A percentile compares a stretch with the other conserved stretches of the same genome.
Evolutionary conservation across 768 basidiomycete species (phyloP).

Genomic region (Russula earlei): DNA sequence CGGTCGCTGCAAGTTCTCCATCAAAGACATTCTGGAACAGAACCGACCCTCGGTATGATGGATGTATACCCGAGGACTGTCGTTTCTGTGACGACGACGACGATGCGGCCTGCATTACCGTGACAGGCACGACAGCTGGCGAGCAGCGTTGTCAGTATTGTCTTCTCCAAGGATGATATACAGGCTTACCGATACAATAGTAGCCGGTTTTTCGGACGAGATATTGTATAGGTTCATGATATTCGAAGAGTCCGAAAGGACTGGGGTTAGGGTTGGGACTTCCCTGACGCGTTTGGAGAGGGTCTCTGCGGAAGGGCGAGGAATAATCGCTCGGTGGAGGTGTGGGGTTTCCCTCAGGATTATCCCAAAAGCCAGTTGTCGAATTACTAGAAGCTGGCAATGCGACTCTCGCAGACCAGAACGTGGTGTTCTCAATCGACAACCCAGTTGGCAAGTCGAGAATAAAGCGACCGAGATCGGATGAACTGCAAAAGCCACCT

Average conservation of each 20-base stretch:
- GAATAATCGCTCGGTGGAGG: slow-evolving; percentile 39
- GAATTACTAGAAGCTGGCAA: slow-evolving; percentile 32
- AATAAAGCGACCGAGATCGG: slow-evolving; percentile 85
- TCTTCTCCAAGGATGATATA: neutral
- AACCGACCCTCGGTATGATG: slow-evolving; percentile 69
- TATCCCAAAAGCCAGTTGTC: slow-evolving; percentile 43
- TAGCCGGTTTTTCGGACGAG: slow-evolving; percentile 81
- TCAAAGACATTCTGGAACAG: slow-evolving; percentile 83
- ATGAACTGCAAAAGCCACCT: slow-evolving; percentile 55
- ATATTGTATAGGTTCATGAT: slow-evolving; percentile 72
- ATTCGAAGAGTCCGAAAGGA: slow-evolving; percentile 42
- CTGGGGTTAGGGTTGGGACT: slow-evolving; percentile 34
- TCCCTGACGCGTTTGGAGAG: slow-evolving; percentile 22
- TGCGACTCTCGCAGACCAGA: slow-evolving; percentile 78
- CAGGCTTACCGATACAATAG: slow-evolving; percentile 80
- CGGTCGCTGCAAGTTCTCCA: slow-evolving; percentile 82
- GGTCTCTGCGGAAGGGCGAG: slow-evolving; percentile 17
- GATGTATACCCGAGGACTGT: slow-evolving; percentile 52
- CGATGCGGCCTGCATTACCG: slow-evolving; percentile 42
- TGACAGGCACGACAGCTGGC: slow-evolving; percentile 81
- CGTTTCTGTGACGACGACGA: slow-evolving; percentile 13
- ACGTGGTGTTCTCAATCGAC: slow-evolving; percentile 61
- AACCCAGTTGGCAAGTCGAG: slow-evolving; percentile 58
- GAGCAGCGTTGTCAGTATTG: neutral
- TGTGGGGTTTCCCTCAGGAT: slow-evolving; percentile 50